Evolutionary conservation across 2,329 filamentous ascomycete species (phyloP).

Genomic region (Calonectria hongkongensis): DNA sequence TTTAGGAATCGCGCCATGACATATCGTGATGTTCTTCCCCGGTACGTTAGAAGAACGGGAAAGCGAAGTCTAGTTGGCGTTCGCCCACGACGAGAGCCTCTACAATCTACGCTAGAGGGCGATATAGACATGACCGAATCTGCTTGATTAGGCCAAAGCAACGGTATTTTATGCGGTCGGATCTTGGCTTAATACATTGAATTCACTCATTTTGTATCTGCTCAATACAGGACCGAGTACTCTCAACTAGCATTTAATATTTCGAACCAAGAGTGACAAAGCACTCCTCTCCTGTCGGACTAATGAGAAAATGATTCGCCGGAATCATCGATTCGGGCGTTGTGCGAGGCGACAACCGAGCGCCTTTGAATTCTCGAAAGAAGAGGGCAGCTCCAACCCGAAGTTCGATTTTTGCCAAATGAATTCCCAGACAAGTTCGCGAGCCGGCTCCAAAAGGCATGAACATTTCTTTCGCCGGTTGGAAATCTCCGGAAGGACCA

Average conservation of each 20-base stretch:
- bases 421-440: not conserved
- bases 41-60: too few species aligned
- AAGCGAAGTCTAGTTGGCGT: too few species aligned
- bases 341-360: not conserved
- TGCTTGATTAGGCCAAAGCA: too few species aligned
- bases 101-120: too few species aligned
- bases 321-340: not conserved
- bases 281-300: slow-evolving; percentile 1
- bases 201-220: not conserved
- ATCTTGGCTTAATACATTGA: too few species aligned
- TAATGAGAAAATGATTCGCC: slow-evolving; percentile 14
- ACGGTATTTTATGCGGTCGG: too few species aligned
- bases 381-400: not conserved
- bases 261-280: not conserved
- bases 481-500: not conserved
- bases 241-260: not conserved
- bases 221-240: not conserved
- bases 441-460: slow-evolving; percentile 9
- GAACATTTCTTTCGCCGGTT: not conserved
- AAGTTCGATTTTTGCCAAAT: slow-evolving; percentile 10
- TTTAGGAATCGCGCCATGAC: too few species aligned
- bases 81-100: too few species aligned
- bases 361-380: slow-evolving; percentile 2
- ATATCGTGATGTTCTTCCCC: too few species aligned
- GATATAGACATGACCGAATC: too few species aligned